Evolutionary conservation across 2,329 filamentous ascomycete genomes (phyloP).

Genomic region (Penicillium verrucosum): DNA sequence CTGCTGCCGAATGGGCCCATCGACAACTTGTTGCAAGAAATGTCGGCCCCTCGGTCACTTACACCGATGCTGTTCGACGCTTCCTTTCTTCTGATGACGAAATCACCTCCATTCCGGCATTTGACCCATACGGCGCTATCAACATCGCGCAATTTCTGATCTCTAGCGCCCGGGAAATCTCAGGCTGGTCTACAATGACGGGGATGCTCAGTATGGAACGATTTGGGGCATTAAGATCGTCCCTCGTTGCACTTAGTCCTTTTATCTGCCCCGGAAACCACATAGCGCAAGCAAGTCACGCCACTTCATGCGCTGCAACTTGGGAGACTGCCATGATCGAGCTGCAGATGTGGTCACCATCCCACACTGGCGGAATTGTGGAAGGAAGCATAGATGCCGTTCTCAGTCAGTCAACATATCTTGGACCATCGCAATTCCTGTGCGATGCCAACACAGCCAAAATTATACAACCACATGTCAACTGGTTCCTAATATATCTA

Average conservation of each 20-base stretch:
- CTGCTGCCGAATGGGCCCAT: constrained; percentile 33
- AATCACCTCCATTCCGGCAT: constrained; percentile 29
- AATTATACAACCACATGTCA: constrained; percentile 37
- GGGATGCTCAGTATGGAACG: constrained; percentile 42
- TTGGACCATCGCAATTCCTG: constrained; percentile 33
- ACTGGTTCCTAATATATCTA: constrained; percentile 42
- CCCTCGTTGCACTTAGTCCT: constrained; percentile 34
- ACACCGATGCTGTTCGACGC: constrained; percentile 38
- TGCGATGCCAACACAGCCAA: constrained; percentile 28
- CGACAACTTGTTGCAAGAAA: constrained; percentile 12
- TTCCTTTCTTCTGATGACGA: constrained; percentile 35
- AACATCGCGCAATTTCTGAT: constrained; percentile 44
- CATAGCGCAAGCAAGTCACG: background rate
- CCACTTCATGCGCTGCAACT: constrained; percentile 33
- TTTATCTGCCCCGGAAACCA: constrained; percentile 23
- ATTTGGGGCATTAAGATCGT: constrained; percentile 35
- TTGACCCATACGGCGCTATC: constrained; percentile 44
- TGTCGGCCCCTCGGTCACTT: constrained; percentile 32
- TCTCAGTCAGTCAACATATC: constrained; percentile 31
- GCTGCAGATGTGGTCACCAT: constrained; percentile 43
- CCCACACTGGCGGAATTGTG: constrained; percentile 42
- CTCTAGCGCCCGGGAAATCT: constrained; percentile 43
- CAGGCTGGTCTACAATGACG: constrained; percentile 46
- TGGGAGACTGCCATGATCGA: constrained; percentile 47
- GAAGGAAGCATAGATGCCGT: constrained; percentile 37